Evolutionary conservation across 768 basidiomycete genomes (phyloP).

Genomic region (Podaxis sp.): DNA sequence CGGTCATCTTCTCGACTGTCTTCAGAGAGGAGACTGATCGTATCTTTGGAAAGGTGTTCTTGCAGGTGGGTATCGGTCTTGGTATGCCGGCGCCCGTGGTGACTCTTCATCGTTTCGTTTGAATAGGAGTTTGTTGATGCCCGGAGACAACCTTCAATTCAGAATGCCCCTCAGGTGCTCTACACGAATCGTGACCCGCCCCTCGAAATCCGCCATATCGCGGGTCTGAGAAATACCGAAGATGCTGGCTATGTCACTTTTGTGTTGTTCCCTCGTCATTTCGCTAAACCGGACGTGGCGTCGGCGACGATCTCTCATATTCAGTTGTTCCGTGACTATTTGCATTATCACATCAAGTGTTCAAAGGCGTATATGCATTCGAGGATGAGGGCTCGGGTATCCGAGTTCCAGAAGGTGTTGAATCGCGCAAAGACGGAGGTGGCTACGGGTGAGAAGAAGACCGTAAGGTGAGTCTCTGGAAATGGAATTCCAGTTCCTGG

Average conservation of each 20-base stretch:
- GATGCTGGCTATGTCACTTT: constrained; percentile 97
- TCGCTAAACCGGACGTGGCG: constrained; percentile 64
- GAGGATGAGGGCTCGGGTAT: constrained; percentile 88
- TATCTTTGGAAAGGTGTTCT: constrained; percentile 95
- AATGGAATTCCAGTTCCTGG: constrained; percentile 6
- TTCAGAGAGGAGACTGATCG: constrained; percentile 98
- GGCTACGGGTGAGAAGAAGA: constrained; percentile 80
- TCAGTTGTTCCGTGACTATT: constrained; percentile 94
- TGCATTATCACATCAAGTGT: constrained; percentile 99
- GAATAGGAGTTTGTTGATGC: constrained; percentile 97
- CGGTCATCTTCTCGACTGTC: constrained; percentile 94
- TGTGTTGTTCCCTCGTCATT: constrained; percentile 96
- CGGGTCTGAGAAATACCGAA: constrained; percentile 76
- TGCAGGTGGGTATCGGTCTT: constrained; percentile 61
- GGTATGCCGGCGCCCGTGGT: background rate
- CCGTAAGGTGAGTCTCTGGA: constrained; percentile 63
- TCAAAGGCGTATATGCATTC: constrained; percentile 99
- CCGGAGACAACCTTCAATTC: constrained; percentile 86
- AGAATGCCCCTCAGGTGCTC: constrained; percentile 95
- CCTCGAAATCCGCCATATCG: constrained; percentile 88
- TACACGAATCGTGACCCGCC: constrained; percentile 95
- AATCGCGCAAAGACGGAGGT: constrained; percentile 95
- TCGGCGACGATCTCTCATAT: constrained; percentile 87
- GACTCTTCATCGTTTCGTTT: background rate
- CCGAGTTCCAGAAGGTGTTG: constrained; percentile 93